A percentile compares a stretch with the other conserved stretches of the same genome.
phyloP scores from a whole-genome alignment of 495 filamentous ascomycete species.

The Viridothelium virens region DNA sequence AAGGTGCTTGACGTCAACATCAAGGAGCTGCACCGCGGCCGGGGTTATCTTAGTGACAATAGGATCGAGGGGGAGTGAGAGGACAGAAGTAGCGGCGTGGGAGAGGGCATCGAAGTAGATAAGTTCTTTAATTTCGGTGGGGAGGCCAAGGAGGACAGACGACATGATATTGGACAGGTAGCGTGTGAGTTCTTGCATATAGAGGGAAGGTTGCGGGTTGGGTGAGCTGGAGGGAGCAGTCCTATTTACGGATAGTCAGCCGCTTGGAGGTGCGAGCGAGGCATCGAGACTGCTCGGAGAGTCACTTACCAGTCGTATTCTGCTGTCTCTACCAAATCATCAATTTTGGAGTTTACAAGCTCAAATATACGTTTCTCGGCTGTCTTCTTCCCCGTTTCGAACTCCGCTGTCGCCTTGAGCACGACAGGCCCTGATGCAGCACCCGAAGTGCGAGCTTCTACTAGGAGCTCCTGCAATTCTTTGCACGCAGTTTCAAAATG shows the following conservation, averaged over 20 bases:
- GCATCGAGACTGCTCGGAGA: conserved; percentile 2
- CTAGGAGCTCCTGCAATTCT: conserved; percentile 76
- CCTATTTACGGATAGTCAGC: background rate
- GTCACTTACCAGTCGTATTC: conserved; percentile 79
- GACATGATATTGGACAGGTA: conserved; percentile 97
- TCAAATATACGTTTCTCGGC: conserved; percentile 98
- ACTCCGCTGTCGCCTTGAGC: conserved; percentile 74
- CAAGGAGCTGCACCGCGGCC: conserved; percentile 70
- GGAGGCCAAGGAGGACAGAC: conserved; percentile 81
- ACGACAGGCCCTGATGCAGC: conserved; percentile 66
- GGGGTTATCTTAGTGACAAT: conserved; percentile 79
- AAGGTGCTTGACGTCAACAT: conserved; percentile 75
- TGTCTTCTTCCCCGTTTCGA: conserved; percentile 83
- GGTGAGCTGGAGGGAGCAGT: background rate
- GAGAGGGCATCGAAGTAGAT: conserved; percentile 96
- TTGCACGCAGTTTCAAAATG: conserved; percentile 90
- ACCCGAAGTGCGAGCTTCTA: conserved; percentile 68
- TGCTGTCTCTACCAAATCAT: conserved; percentile 91
- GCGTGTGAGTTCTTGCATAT: conserved; percentile 85
- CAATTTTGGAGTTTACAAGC: conserved; percentile 96
- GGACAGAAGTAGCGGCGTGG: conserved; percentile 79
- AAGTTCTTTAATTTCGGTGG: conserved; percentile 89
- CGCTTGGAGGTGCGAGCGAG: background rate
- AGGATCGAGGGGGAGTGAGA: conserved; percentile 59
- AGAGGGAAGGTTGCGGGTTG: conserved; percentile 59